Evolutionary conservation across 495 filamentous ascomycete species (phyloP).

Genomic region (Hypoxylon cercidicola): DNA sequence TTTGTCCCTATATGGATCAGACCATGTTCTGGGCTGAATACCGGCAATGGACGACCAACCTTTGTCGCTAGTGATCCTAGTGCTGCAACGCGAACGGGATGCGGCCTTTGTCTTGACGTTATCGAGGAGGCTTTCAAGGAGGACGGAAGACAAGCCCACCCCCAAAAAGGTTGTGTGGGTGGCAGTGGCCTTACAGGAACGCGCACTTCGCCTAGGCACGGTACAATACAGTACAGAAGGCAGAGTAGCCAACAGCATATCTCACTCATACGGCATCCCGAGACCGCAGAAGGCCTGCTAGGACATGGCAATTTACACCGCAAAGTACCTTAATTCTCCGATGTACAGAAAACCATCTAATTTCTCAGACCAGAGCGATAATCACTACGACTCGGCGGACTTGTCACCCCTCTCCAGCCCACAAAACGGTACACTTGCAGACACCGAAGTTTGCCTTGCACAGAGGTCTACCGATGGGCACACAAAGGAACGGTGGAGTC

Average conservation of each 20-base stretch:
- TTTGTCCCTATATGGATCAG: constrained; percentile 37
- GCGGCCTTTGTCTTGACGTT: constrained; percentile 40
- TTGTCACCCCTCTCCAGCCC: constrained; percentile 31
- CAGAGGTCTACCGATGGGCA: constrained; percentile 37
- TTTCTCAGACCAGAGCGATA: constrained; percentile 41
- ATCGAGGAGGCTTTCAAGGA: constrained; percentile 40
- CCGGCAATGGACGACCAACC: constrained; percentile 32
- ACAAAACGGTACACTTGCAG: constrained; percentile 40
- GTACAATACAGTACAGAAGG: constrained; percentile 20
- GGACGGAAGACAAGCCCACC: constrained; percentile 34
- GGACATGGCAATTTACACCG: constrained; percentile 40
- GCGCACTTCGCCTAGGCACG: constrained; percentile 27
- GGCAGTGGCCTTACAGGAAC: constrained; percentile 40
- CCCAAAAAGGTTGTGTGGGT: constrained; percentile 39
- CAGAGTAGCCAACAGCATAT: constrained; percentile 31
- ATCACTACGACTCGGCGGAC: constrained; percentile 29
- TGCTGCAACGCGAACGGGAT: constrained; percentile 39
- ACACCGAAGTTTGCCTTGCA: constrained; percentile 44
- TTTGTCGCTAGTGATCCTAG: constrained; percentile 32
- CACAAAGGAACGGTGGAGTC: constrained; percentile 39
- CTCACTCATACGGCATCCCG: constrained; percentile 35
- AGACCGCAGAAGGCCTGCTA: constrained; percentile 38
- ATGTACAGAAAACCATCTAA: constrained; percentile 36
- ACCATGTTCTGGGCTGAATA: constrained; percentile 32
- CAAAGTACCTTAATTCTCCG: constrained; percentile 35